Percentiles rank a stretch among this genome's conserved stretches.
phyloP scores from a whole-genome alignment of 2,329 filamentous ascomycete species.

The Cercospora beticola region DNA sequence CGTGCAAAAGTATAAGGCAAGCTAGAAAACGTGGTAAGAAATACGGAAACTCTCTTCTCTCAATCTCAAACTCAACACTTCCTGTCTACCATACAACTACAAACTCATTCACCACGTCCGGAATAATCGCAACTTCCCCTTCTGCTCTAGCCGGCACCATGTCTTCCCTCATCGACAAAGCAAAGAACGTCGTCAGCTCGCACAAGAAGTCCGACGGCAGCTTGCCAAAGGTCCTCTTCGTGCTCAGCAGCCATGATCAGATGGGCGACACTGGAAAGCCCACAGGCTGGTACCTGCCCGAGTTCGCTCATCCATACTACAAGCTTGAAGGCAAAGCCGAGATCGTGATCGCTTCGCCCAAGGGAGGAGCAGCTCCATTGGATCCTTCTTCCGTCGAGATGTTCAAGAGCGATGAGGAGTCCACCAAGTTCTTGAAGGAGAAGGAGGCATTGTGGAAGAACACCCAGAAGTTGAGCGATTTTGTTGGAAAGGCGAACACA shows the following conservation, averaged over 20 bases:
- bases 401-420: slow-evolving; percentile 34
- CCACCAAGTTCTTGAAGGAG: slow-evolving; percentile 47
- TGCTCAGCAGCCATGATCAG: slow-evolving; percentile 56
- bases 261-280: slow-evolving; percentile 48
- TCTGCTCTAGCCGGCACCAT: background rate
- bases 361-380: slow-evolving; percentile 41
- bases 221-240: slow-evolving; percentile 17
- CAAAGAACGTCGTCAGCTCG: slow-evolving; percentile 33
- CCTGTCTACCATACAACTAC: background rate
- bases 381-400: slow-evolving; percentile 38
- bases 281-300: slow-evolving; percentile 68
- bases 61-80: background rate
- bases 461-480: slow-evolving; percentile 58
- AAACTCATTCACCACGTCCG: background rate
- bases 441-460: slow-evolving; percentile 63
- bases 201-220: slow-evolving; percentile 18
- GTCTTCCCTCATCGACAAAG: slow-evolving; percentile 27
- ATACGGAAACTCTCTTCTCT: background rate
- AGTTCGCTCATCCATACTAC: slow-evolving; percentile 43
- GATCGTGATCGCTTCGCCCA: slow-evolving; percentile 43
- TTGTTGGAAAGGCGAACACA: slow-evolving; percentile 57
- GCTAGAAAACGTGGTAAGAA: background rate
- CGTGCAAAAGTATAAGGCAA: background rate
- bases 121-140: slow-evolving; percentile 2
- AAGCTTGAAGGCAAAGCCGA: slow-evolving; percentile 40